Evolutionary conservation across 1,139 yeast species (phyloP).

Genomic region (Blastobotrys persicus): DNA sequence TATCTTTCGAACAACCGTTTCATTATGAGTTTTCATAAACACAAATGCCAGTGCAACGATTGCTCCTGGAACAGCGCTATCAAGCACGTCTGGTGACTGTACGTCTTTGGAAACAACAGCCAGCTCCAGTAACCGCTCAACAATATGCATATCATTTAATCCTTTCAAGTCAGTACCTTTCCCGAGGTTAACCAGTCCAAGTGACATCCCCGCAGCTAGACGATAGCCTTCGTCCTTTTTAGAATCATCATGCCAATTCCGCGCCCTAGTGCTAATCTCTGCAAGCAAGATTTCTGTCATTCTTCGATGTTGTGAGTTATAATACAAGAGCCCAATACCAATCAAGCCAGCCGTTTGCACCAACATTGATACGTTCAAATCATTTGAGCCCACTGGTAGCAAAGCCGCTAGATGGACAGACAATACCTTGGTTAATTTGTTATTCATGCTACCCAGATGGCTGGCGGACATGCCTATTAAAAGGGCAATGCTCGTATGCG

Average conservation of each 20-base stretch:
- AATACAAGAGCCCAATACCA: conserved; percentile 83
- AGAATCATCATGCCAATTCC: conserved; percentile 16
- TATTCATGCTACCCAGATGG: conserved; percentile 76
- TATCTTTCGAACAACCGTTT: conserved; percentile 60
- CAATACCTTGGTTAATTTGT: conserved; percentile 81
- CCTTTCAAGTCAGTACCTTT: conserved; percentile 65
- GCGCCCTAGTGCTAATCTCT: conserved; percentile 27
- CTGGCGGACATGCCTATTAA: conserved; percentile 94
- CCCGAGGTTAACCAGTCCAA: conserved; percentile 86
- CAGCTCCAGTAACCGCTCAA: conserved; percentile 60
- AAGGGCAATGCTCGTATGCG: conserved; percentile 80
- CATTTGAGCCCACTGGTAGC: conserved; percentile 87
- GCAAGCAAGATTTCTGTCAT: conserved; percentile 75
- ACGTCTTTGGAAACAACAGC: conserved; percentile 66
- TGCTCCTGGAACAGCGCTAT: conserved; percentile 80
- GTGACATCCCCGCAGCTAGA: conserved; percentile 81
- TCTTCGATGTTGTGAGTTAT: conserved; percentile 75
- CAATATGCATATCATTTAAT: conserved; percentile 64
- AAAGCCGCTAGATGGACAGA: conserved; percentile 93
- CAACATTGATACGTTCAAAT: conserved; percentile 73
- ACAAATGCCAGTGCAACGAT: conserved; percentile 72
- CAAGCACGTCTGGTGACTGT: conserved; percentile 62
- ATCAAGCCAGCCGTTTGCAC: conserved; percentile 92
- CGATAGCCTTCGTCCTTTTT: conserved; percentile 69
- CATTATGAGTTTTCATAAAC: conserved; percentile 65